Percentiles rank a stretch among this genome's conserved stretches.
These are phyloP conservation scores for Debaryomyces sp. DNA, from an alignment of 1,139 yeast genomes.

Conservation along the genomic window DNA sequence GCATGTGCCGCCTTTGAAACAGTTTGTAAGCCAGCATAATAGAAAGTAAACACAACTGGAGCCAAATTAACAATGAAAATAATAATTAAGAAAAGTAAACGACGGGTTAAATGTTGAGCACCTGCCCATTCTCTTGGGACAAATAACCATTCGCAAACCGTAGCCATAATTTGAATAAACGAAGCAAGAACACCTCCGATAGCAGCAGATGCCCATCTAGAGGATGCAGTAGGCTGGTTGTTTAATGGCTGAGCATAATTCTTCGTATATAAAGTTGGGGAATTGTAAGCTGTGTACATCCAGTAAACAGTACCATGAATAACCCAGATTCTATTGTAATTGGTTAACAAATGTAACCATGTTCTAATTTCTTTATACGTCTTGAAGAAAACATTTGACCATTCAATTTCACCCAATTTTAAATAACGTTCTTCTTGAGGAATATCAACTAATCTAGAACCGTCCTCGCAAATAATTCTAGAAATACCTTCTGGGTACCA, in stretches of 20 bases:
- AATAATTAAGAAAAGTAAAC: slow-evolving; percentile 72
- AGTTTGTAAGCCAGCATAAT: slow-evolving; percentile 71
- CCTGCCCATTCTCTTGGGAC: slow-evolving; percentile 99
- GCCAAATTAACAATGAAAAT: slow-evolving; percentile 75
- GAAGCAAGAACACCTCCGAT: slow-evolving; percentile 91
- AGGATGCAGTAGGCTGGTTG: slow-evolving; percentile 83
- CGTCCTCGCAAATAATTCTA: slow-evolving; percentile 88
- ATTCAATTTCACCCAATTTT: slow-evolving; percentile 88
- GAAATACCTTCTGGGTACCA: slow-evolving; percentile 99
- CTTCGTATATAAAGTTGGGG: slow-evolving; percentile 88
- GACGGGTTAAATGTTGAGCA: slow-evolving; percentile 93
- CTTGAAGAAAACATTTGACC: slow-evolving; percentile 93
- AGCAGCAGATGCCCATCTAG: slow-evolving; percentile 91
- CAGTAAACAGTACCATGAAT: slow-evolving; percentile 87
- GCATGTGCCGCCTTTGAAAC: slow-evolving; percentile 76
- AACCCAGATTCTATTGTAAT: slow-evolving; percentile 98
- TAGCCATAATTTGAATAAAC: slow-evolving; percentile 81
- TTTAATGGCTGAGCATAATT: slow-evolving; percentile 81
- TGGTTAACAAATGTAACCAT: slow-evolving; percentile 95
- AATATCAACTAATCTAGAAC: slow-evolving; percentile 85
- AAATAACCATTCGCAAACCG: slow-evolving; percentile 90
- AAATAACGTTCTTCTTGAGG: slow-evolving; percentile 88
- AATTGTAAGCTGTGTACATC: slow-evolving; percentile 93
- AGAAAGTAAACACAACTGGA: slow-evolving; percentile 85
- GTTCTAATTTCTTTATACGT: slow-evolving; percentile 97